A percentile compares a stretch with the other conserved stretches of the same genome.
Conservation (phyloP, 2,329 filamentous ascomycete genomes). For the Penicillium sp. region DNA sequence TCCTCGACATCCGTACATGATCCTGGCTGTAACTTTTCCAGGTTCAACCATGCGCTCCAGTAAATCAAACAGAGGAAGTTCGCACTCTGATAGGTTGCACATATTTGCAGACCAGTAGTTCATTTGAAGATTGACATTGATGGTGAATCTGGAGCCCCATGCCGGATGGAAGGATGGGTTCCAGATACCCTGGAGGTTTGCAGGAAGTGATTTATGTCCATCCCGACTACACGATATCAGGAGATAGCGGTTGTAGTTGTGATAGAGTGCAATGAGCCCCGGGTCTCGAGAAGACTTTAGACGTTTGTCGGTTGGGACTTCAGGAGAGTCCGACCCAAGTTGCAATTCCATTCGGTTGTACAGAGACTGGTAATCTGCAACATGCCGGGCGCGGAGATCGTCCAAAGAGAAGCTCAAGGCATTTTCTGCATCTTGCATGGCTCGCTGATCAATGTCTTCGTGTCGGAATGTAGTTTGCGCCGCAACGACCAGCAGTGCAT, state of each 20-base stretch:
- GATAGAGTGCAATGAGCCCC: conserved; percentile 53
- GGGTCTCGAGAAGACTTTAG: conserved; percentile 43
- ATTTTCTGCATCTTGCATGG: conserved; percentile 28
- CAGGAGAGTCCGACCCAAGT: conserved; percentile 22
- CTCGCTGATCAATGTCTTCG: conserved; percentile 21
- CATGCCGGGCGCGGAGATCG: conserved; percentile 29
- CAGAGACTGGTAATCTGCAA: conserved; percentile 34
- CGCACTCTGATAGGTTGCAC: conserved; percentile 47
- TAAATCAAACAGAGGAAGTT: conserved; percentile 43
- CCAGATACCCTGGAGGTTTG: conserved; percentile 60
- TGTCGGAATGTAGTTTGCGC: conserved; percentile 43
- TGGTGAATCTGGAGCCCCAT: conserved; percentile 58
- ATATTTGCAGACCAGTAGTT: conserved; percentile 58
- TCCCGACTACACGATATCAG: conserved; percentile 55
- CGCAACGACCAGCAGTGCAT: conserved; percentile 38
- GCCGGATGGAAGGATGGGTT: conserved; percentile 47
- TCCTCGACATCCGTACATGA: conserved; percentile 55
- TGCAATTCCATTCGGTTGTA: conserved; percentile 32
- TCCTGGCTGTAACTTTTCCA: conserved; percentile 52
- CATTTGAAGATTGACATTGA: conserved; percentile 62
- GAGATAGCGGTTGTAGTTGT: conserved; percentile 54
- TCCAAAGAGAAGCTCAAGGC: conserved; percentile 23
- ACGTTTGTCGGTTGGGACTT: conserved; percentile 32
- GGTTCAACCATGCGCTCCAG: conserved; percentile 36
- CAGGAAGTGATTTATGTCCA: conserved; percentile 47